Evolutionary conservation across 352 stramenopile species (phyloP), one percentile per base, ranked within the genome.

Genomic region (Globisporangium nodosum): DNA sequence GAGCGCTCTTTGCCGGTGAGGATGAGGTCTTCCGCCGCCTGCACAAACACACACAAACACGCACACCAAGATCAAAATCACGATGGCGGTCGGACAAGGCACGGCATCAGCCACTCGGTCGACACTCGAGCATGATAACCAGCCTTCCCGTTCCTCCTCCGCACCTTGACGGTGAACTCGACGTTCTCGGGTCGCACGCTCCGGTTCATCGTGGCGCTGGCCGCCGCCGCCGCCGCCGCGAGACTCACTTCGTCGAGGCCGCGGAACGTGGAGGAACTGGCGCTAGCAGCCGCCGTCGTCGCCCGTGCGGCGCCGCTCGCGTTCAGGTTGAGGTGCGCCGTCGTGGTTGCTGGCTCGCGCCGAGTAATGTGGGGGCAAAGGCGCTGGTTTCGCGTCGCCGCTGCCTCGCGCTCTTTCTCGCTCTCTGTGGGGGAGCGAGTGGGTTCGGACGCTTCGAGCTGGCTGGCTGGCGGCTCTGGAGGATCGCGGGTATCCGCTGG

Each of bases 101-200:
- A 42, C 7, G 3, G 12, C 37, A 12, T 43, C 37, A 43, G 35
- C 20, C 68, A 84, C 16, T 11, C n/a, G 5, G 20, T 18, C 5
- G 5, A 11, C 18, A 18, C 43, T 30, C 27, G 7, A n/a, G 31
- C 27, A 7, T 15, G 46, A 9, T 9, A 9, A 35, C 24, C 35
- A 18, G 12, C 37, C 37, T n/a, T 43, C 12, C 37, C 24, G 24
- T 27, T 43, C 11, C 37, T 18, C 27, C 16, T 12, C 35, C 58
- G 35, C 61, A 92, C 94, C 88, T 75, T 97, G 66, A 98, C 94
- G 49, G 91, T 98, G 69, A 98, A 98, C 69, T 98, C 94, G 45
- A 98, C 92, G 73, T 98, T 97, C 64, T 98, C 94, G 31, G 80
- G 81, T 27, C 84, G 84, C 60, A 92, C 78, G 43, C 74, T 92